Base-by-base conservation (phyloP, 2,329 filamentous ascomycete species). In the Colletotrichum sp. region DNA sequence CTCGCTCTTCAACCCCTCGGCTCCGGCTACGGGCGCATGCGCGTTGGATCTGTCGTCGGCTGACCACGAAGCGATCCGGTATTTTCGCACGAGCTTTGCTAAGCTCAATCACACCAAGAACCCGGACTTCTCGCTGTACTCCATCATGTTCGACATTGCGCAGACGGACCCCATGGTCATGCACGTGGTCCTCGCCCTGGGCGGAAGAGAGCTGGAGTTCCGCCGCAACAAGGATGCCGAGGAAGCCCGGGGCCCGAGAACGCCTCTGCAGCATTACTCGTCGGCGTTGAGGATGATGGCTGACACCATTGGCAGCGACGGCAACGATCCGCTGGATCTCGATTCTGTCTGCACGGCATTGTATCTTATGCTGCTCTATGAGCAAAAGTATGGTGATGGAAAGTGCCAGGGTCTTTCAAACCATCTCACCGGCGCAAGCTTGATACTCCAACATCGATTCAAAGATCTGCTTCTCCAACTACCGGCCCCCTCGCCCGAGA, bases 301-400 rank as follows among this genome's bases (percentile, higher is more conserved):
- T 9, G 81, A 81, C 36, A 77, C 79, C 6, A 79, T 83, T 28
- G 79, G 77, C 2, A 77, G 78, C 24, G 77, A 78, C 16, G 78
- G 77, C 13, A 71, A 75, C 16, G 67, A 65, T 3, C 74, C 79
- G 6, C 72, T 80, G 6, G 81, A 84, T 32, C 77, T 84, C 4
- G 82, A 84, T 64, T 78, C 79, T 1, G 80, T 84, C 28, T 79
- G 80, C 16, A 81, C 83, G 2, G 79, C 81, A 1, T 67, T 84
- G 8, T 85, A 83, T 76, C 75, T 85, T 12, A 84, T 85, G 82
- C 79, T 85, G 2, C 59, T 83, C 4, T 85, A 85, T 43, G 84
- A 85, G 77, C 83, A 85, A 70, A 83, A 84, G 39, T 84, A 82
- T 43, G 83, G 83, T n/a, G 84, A 85, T 18, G 79, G 80, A 1